phyloP scores from a whole-genome alignment of 768 basidiomycete species.

The Serendipita indica region DNA sequence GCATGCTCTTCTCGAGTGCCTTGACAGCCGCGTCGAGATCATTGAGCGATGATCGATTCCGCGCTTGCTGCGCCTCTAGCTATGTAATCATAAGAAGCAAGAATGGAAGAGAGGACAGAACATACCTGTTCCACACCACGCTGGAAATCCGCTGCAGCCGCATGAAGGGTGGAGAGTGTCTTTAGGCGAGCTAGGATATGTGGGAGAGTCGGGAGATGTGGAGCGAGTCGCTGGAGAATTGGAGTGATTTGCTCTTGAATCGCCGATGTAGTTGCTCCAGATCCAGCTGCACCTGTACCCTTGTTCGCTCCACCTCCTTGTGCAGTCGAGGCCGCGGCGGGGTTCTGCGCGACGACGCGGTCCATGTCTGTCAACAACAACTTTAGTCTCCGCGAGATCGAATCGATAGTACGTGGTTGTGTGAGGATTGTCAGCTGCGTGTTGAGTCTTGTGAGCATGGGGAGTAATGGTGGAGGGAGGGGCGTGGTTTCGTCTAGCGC shows the following conservation, averaged over 20 bases:
- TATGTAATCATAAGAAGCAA: conserved; percentile 13
- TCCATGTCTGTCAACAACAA: conserved; percentile 86
- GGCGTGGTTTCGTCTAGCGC: conserved; percentile 70
- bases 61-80: conserved; percentile 60
- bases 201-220: conserved; percentile 32
- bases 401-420: conserved; percentile 91
- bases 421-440: conserved; percentile 77
- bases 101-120: background rate
- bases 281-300: conserved; percentile 20
- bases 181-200: conserved; percentile 81
- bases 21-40: conserved; percentile 56
- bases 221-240: conserved; percentile 27
- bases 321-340: conserved; percentile 22
- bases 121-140: conserved; percentile 33
- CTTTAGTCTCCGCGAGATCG: conserved; percentile 86
- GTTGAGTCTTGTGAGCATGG: conserved; percentile 67
- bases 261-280: conserved; percentile 18
- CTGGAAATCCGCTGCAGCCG: conserved; percentile 66
- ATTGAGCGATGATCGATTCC: conserved; percentile 43
- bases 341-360: conserved; percentile 35
- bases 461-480: conserved; percentile 66
- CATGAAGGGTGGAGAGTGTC: conserved; percentile 69
- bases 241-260: conserved; percentile 34
- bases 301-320: conserved; percentile 33
- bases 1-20: conserved; percentile 60